phyloP scores from a whole-genome alignment of 257 asterid genomes.

The Leonotis leonurus region DNA sequence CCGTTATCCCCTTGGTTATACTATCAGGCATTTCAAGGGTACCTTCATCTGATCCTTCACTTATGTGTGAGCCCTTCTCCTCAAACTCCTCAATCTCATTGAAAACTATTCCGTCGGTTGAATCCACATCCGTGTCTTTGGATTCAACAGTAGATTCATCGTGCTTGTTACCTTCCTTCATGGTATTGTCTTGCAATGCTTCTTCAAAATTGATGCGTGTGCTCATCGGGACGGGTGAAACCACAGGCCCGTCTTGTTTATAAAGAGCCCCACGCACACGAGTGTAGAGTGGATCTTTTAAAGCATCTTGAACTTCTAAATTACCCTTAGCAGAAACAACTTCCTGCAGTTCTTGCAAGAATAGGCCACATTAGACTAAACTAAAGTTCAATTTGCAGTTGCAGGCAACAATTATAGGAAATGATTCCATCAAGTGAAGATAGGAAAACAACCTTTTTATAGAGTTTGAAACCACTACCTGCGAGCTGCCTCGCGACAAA shows the following conservation, averaged over 20 bases:
- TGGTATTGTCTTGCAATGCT: conserved; percentile 10
- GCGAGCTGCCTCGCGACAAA: conserved; percentile 82
- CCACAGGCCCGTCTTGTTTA: conserved; percentile 16
- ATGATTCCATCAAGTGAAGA: not conserved
- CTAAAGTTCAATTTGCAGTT: not conserved
- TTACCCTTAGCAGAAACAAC: conserved; percentile 67
- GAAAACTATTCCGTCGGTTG: conserved; percentile 10
- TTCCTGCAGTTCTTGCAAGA: conserved; percentile 44
- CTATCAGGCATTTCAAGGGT: not conserved
- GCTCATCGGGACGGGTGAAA: conserved; percentile 18
- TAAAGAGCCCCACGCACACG: conserved; percentile 50
- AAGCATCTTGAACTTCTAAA: conserved; percentile 39
- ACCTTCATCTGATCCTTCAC: conserved; percentile 14
- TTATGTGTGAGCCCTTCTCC: conserved; percentile 29
- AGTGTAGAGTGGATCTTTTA: conserved; percentile 49
- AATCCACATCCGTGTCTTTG: conserved; percentile 10
- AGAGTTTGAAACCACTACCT: conserved; percentile 92
- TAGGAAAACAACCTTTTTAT: conserved; percentile 50
- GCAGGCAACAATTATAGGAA: not conserved
- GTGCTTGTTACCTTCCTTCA: conserved; percentile 1
- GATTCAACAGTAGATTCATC: conserved; percentile 10
- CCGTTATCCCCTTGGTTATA: conserved; percentile 16
- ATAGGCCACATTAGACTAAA: conserved; percentile 1
- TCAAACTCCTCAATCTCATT: conserved; percentile 51
- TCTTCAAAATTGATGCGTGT: conserved; percentile 14